Evolutionary conservation across 2,329 filamentous ascomycete genomes (phyloP).

Genomic region (Penicillium polonicum): DNA sequence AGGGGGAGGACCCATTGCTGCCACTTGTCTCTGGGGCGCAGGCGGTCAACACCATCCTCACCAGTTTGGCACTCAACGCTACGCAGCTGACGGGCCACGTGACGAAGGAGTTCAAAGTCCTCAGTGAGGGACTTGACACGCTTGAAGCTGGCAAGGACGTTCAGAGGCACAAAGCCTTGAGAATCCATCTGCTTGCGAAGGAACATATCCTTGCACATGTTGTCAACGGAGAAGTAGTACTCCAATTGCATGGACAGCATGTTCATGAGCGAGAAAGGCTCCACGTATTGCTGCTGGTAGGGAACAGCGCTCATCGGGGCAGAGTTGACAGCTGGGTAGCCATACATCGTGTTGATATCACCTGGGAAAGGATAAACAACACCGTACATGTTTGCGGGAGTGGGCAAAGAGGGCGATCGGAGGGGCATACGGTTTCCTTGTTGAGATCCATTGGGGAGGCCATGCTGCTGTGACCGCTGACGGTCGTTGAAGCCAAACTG

Average conservation of each 20-base stretch:
- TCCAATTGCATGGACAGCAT: conserved; percentile 67
- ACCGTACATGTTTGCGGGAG: conserved; percentile 51
- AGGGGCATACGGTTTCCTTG: conserved; percentile 53
- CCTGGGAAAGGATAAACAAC: conserved; percentile 43
- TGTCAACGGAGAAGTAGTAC: conserved; percentile 97
- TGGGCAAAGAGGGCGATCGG: conserved; percentile 63
- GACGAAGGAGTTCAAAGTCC: conserved; percentile 71
- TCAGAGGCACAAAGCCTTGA: conserved; percentile 82
- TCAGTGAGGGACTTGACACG: conserved; percentile 72
- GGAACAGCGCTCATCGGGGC: conserved; percentile 57
- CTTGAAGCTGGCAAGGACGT: conserved; percentile 80
- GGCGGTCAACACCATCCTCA: conserved; percentile 73
- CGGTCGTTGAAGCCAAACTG: conserved; percentile 44
- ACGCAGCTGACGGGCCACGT: conserved; percentile 69
- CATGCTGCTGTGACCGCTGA: conserved; percentile 42
- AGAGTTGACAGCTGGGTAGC: conserved; percentile 55
- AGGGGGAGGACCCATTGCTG: conserved; percentile 73
- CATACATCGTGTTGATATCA: conserved; percentile 56
- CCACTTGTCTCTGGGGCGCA: conserved; percentile 76
- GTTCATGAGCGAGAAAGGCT: conserved; percentile 55
- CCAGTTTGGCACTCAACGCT: conserved; percentile 72
- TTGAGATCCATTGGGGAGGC: conserved; percentile 38
- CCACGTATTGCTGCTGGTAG: conserved; percentile 58
- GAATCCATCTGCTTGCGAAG: conserved; percentile 91
- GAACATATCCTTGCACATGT: conserved; percentile 89